Evolutionary conservation across 257 asterid species (phyloP), one percentile per base, ranked within the genome.

Genomic region (Nicotiana sylvestris): DNA sequence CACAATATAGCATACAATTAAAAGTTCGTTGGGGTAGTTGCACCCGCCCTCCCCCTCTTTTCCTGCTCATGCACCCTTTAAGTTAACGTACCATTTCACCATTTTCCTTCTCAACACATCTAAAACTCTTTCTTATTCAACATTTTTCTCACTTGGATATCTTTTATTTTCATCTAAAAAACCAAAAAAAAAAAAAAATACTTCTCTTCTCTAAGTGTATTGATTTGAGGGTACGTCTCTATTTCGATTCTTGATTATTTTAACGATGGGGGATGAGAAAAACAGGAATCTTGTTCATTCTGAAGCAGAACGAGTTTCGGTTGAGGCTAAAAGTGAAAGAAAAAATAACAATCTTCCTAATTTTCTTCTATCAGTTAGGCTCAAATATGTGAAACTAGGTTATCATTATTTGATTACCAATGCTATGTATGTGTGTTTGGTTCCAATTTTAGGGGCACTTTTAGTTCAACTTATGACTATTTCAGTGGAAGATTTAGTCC

Each of bases 301-400:
- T 37, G 77, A 30, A 25, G 7, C 35, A 9, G 58, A 16, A n/a
- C 53, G 21, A 77, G 10, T 76, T 10, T 32, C 61, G 8, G 81
- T 81, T 21, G 78, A 81, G 37, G 32, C 65, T 16, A 37, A 83
- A 62, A 43, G 11, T 43, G 49, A 43, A 15, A 76, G 61, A 49
- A 55, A 77, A 69, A 66, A 66, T 61, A 60, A 66, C 46, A 37
- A 67, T 35, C 89, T 86, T 53, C 89, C 91, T 0, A 88, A 85
- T 51, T 88, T 86, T 83, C 86, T 88, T 30, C 74, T 68, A 4
- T 88, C 91, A 65, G 86, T 88, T 10, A 88, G 72, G 64, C 91
- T 88, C 85, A 88, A 86, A 78, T 86, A 88, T 82, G 91, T 88
- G 74, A 88, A 88, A 80, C 87, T 88, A 7, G 91, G 91, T 8